Base-by-base conservation (phyloP, 768 basidiomycete genomes). In the Sporobolomyces roseus region DNA sequence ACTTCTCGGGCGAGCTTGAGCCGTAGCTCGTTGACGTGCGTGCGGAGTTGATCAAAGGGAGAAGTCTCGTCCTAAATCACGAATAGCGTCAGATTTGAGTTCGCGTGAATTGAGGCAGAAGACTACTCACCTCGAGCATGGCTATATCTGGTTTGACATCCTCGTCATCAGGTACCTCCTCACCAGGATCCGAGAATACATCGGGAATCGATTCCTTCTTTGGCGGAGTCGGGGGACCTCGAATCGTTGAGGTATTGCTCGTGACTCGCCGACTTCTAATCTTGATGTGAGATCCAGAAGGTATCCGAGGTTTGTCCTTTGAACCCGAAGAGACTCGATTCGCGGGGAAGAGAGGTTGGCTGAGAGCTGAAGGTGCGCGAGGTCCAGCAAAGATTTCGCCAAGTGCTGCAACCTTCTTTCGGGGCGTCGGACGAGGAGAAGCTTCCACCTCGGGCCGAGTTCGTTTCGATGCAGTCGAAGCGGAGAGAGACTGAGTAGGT, bases 351-450 rank as follows among this genome's bases (percentile, higher is more conserved):
- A 65, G 46, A 4, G 56, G 55, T n/a, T 51, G 64, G 3, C n/a
- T 36, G 38, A 65, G 56, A n/a, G 56, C 48, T 7, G 64, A 65
- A 0, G 64, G 64, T 2, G 41, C 56, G 13, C 62, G 67, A 30
- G 67, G 67, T 4, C 43, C 56, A 7, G 30, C 25, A 14, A 30
- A 9, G 1, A 8, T 5, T 8, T 43, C 60, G 21, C 36, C 49
- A 49, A 70, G n/a, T 0, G 64, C 45, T 1, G 70, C 70, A 30
- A 71, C 30, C 52, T 66, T 71, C 61, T 71, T 71, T 3, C 65
- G 65, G 25, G 70, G 70, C 2, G 70, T 54, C 7, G 70, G 61
- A 3, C 70, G 65, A 1, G 70, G 70, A 1, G 70, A 71, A 5
- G 61, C 41, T 38, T 63, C 70, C 45, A 53, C 52, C 3, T 43